Evolutionary conservation across 805 yeast genomes (phyloP), one percentile per base, ranked within the genome.

Genomic region (Hanseniaspora taiwanica): DNA sequence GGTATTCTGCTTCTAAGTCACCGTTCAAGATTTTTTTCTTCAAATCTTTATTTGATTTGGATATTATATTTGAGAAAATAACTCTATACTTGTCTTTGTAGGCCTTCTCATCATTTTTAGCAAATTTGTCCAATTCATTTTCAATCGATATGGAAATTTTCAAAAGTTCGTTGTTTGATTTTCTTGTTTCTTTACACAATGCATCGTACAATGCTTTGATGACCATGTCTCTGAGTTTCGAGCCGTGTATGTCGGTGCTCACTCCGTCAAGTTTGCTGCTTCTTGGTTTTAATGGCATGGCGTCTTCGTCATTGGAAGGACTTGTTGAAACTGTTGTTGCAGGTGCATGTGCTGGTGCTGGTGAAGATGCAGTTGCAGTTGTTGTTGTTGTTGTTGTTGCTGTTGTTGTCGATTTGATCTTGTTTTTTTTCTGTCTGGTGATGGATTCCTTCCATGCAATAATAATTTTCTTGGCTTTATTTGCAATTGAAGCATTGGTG

Each of bases 371-470:
- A 10, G 14, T 10, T 13, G 10, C 6, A 6, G 31, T 14, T 32
- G 38, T 35, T 17, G 47, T 23, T 6, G 14, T 27, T 6, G 7
- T 27, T 6, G 31, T 14, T 16, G 39, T 35, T 19, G 47, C 35
- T n/a, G 45, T 42, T 21, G 36, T 36, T 14, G 51, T 27, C 6
- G 47, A 18, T 4, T 45, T 51, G 16, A 47, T 40, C 34, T 50
- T 12, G 27, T 29, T 42, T 19, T 38, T 37, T 12, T 35, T 37
- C 8, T 42, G 38, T 37, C 55, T 68, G 35, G 78, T 78, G 13
- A 89, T 94, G 39, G 77, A 78, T 47, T 89, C 96, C 55, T 85
- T 85, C 98, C 98, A 91, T 27, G 70, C 66, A 49, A 76, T 73
- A 51, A 91, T 86, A 64, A 87, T 82, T 49, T 74, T 76, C 58